Percentiles rank a stretch among this genome's conserved stretches.
These are phyloP conservation scores for Ricinus communis DNA, from an alignment of 345 rosid genomes.

Conservation along the genomic window DNA sequence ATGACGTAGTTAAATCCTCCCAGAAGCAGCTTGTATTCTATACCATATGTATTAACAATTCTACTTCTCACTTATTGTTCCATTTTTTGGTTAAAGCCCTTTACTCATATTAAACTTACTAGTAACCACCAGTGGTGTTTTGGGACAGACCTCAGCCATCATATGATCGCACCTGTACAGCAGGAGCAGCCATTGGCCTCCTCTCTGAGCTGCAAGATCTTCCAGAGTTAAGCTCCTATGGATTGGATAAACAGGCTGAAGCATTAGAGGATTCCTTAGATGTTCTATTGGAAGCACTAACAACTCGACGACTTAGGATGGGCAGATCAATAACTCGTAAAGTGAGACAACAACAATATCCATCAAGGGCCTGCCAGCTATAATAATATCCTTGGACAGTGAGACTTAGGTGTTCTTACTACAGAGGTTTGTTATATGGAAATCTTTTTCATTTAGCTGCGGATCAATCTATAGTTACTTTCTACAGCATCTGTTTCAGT, in stretches of 20 bases:
- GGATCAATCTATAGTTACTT: background rate
- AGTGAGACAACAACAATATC: constrained; percentile 41
- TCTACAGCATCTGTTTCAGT: no score
- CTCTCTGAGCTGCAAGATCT: constrained; percentile 67
- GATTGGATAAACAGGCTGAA: constrained; percentile 60
- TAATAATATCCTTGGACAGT: background rate
- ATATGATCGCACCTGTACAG: constrained; percentile 95
- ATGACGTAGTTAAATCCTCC: constrained; percentile 3
- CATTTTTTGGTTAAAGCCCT: background rate
- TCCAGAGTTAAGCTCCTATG: constrained; percentile 48
- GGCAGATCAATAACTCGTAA: constrained; percentile 88
- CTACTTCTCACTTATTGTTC: background rate
- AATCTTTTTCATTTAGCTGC: background rate
- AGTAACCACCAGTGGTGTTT: constrained; percentile 4
- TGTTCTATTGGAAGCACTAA: constrained; percentile 66
- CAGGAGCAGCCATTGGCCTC: constrained; percentile 83
- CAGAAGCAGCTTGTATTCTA: background rate
- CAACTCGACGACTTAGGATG: constrained; percentile 79
- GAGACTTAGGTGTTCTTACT: background rate
- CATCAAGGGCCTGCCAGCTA: constrained; percentile 32
- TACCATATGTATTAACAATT: background rate
- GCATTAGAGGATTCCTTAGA: constrained; percentile 68
- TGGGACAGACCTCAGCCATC: constrained; percentile 87
- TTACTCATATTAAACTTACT: background rate
- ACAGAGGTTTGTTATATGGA: constrained; percentile 8